phyloP scores from a whole-genome alignment of 768 basidiomycete species.

The Collybia sordida region DNA sequence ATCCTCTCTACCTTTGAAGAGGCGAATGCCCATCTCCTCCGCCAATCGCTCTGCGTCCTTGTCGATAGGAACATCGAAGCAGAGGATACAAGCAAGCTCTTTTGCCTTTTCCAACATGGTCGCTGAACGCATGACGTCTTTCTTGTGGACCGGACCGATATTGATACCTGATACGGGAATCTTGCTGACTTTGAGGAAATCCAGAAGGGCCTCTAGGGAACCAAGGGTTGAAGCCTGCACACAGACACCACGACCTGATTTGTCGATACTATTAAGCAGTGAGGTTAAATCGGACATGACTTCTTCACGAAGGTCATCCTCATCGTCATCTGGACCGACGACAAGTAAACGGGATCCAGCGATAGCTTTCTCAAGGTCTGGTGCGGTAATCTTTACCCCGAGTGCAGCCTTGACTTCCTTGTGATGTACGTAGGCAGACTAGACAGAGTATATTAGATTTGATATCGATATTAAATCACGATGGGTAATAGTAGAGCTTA shows the following conservation, averaged over 20 bases:
- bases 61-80: slow-evolving; percentile 94
- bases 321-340: slow-evolving; percentile 93
- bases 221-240: slow-evolving; percentile 98
- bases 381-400: slow-evolving; percentile 92
- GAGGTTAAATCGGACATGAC: slow-evolving; percentile 95
- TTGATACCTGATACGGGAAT: slow-evolving; percentile 98
- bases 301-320: slow-evolving; percentile 91
- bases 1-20: slow-evolving; percentile 86
- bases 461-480: slow-evolving; percentile 4
- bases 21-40: slow-evolving; percentile 88
- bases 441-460: slow-evolving; percentile 4
- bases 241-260: slow-evolving; percentile 94
- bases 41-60: slow-evolving; percentile 91
- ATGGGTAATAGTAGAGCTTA: slow-evolving; percentile 25
- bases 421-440: slow-evolving; percentile 97
- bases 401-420: slow-evolving; percentile 96
- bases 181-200: slow-evolving; percentile 93
- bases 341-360: slow-evolving; percentile 95
- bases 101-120: slow-evolving; percentile 96
- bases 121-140: slow-evolving; percentile 88
- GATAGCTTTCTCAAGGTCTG: slow-evolving; percentile 96
- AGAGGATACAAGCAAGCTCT: slow-evolving; percentile 92
- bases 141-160: slow-evolving; percentile 96
- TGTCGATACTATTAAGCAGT: slow-evolving; percentile 87
- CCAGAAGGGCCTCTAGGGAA: slow-evolving; percentile 93